A percentile compares a stretch with the other conserved stretches of the same genome.
Evolutionary conservation across 1,284 basidiomycete genomes (phyloP).

Genomic region (Leccinum fuscescens): DNA sequence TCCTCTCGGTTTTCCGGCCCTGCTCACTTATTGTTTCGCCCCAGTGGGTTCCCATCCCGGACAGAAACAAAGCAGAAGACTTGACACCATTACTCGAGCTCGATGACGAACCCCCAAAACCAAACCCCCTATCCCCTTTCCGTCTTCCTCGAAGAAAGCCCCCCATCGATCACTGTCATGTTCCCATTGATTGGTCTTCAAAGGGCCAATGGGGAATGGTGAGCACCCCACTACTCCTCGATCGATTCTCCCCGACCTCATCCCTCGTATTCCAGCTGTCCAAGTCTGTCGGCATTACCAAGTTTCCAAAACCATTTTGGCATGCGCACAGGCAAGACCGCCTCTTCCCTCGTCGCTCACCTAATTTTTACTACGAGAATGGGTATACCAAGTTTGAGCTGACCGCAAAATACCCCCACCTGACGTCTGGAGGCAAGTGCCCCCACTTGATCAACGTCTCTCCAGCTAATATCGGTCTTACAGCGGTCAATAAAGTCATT

Average conservation of each 20-base stretch:
- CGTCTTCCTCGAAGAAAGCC: constrained; percentile 15
- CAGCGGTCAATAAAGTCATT: constrained; percentile 44
- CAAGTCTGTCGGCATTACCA: constrained; percentile 13
- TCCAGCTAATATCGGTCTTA: constrained; percentile 10
- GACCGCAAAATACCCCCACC: constrained; percentile 29
- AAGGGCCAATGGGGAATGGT: constrained; percentile 22
- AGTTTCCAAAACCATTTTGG: constrained; percentile 26
- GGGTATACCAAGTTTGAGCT: constrained; percentile 30
- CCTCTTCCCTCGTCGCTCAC: constrained; percentile 17
- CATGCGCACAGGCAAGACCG: constrained; percentile 24
- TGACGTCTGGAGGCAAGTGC: constrained; percentile 31
- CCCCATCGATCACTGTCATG: constrained; percentile 17
- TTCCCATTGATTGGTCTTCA: constrained; percentile 21
- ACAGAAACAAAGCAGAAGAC: constrained; percentile 33
- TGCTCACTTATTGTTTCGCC: constrained; percentile 9
- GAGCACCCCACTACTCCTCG: constrained; percentile 4
- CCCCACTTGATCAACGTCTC: background rate
- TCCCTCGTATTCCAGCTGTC: constrained; percentile 14
- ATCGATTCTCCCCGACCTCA: constrained; percentile 1
- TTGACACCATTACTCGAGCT: constrained; percentile 22
- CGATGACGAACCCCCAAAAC: constrained; percentile 2
- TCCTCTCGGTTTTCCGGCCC: background rate
- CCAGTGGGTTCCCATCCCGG: constrained; percentile 28
- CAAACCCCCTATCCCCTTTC: constrained; percentile 5
- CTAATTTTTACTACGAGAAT: constrained; percentile 23